Evolutionary conservation across 2,329 filamentous ascomycete genomes (phyloP), one percentile per base, ranked within the genome.

Genomic region (Pseudofabraea citricarpa): DNA sequence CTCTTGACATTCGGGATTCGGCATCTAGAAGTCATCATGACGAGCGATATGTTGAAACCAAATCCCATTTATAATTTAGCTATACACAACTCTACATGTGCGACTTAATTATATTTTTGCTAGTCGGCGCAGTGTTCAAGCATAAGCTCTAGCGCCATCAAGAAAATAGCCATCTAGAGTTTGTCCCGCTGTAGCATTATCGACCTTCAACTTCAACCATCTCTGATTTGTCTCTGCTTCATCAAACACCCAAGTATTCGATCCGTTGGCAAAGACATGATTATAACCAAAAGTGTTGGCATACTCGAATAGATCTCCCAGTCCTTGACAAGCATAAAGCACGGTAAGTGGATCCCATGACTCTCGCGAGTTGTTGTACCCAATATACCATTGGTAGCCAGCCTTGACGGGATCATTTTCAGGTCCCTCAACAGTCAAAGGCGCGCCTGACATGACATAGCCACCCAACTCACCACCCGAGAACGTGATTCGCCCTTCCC

Each of bases 291-390:
- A 48, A 9, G 55, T 50, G 36, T 70, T 67, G 2, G 55, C 67
- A 29, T 58, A 64, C 46, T 60, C 54, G 29, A 71, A 69, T 9
- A 67, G 15, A 1, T 55, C 58, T 0, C 56, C 61, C 7, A 68
- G 44, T 0, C 68, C 68, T 0, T 57, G 24, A 4, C 66, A 61
- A 3, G 62, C 67, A 41, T 71, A 71, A 18, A 69, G 42, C 2
- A 67, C 56, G 1, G 69, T 63, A 15, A 72, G 45, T 1, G 67
- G 67, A 47, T 72, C 69, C 68, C 68, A 71, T 1, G 66, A 67
- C 37, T 60, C 46, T 7, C 65, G 56, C 1, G 60, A 40, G 1
- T 44, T 51, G 22, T 57, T 53, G 43, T 66, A 66, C 13, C 36
- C 35, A 10, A 63, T 61, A 48, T 71, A 70, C 51, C 63, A 71